Evolutionary conservation across 495 filamentous ascomycete species (phyloP), one percentile per base, ranked within the genome.

Genomic region (Podospora didyma): DNA sequence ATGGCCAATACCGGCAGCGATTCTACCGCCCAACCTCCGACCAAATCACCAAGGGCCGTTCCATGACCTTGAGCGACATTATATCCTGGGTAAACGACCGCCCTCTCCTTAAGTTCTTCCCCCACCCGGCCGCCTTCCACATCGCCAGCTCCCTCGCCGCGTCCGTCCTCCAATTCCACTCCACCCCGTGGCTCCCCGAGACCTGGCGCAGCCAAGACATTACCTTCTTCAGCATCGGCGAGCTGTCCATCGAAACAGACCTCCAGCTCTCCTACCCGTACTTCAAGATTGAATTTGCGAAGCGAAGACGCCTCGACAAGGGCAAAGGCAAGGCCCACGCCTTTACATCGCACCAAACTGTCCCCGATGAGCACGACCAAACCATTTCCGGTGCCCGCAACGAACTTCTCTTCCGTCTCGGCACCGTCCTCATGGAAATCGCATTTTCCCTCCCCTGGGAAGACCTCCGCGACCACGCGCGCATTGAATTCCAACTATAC

Each of bases 101-200:
- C n/a, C n/a, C n/a, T n/a, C n/a, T n/a, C n/a, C n/a, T n/a, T n/a
- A n/a, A n/a, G n/a, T n/a, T n/a, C n/a, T n/a, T n/a, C n/a, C n/a
- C n/a, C n/a, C n/a, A n/a, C n/a, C n/a, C n/a, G n/a, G n/a, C n/a
- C n/a, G n/a, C n/a, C n/a, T n/a, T n/a, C n/a, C 41, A 55, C 14
- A 2, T 55, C 2, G 53, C 53, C 11, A 20, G 53, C 16, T 46
- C 45, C 14, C 21, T 55, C 7, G 53, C 53, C 11, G 42, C 24
- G 21, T 22, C 39, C 22, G 37, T 55, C 53, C 45, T 55, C 17
- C 41, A 55, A 17, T 55, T 55, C 26, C 45, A 55, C 53, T 55
- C 53, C 41, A 55, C 53, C 1, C 53, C 53, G 24, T 55, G 53
- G 53, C 26, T 55, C 41, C 20, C 42, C 12, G 20, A 17, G 17